A percentile compares a stretch with the other conserved stretches of the same genome.
These are phyloP conservation scores for Claviceps sp. DNA, from an alignment of 2,329 filamentous ascomycete species.

Conservation along the genomic window DNA sequence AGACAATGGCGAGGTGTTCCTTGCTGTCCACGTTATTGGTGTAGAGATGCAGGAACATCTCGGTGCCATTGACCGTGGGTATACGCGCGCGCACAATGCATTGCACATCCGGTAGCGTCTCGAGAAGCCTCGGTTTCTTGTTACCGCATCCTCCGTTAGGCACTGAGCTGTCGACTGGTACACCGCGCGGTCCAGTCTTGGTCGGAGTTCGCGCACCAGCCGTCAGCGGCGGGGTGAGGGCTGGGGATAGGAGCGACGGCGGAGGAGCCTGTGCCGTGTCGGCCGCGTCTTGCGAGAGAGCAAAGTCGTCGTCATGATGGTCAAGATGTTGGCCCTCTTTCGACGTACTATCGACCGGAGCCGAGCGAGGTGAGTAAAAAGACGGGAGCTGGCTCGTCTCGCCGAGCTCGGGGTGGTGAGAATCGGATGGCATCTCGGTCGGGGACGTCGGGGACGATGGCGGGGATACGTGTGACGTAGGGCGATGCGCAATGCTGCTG, in stretches of 20 bases:
- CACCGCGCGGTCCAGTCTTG: conserved; percentile 31
- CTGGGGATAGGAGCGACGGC: conserved; percentile 71
- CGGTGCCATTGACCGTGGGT: conserved; percentile 77
- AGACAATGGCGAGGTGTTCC: conserved; percentile 94
- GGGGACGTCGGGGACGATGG: not conserved
- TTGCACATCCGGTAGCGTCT: conserved; percentile 69
- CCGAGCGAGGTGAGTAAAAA: conserved; percentile 32
- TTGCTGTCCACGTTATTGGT: conserved; percentile 87
- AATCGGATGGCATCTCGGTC: conserved; percentile 4
- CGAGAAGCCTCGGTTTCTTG: conserved; percentile 58
- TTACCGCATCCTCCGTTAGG: conserved; percentile 45
- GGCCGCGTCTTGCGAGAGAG: conserved; percentile 17
- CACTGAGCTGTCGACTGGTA: conserved; percentile 47
- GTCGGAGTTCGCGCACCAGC: conserved; percentile 44
- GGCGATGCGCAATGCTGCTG: not conserved
- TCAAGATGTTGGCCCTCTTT: conserved; percentile 7
- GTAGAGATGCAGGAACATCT: conserved; percentile 97
- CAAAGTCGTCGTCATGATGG: conserved; percentile 22
- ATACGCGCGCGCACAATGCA: conserved; percentile 92
- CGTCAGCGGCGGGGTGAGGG: conserved; percentile 62
- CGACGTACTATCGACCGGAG: conserved; percentile 13
- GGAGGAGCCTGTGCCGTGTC: conserved; percentile 23
- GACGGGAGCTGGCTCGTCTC: conserved; percentile 28
- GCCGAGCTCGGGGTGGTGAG: conserved; percentile 2
- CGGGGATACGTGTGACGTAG: not conserved